These are phyloP conservation scores for Trichoderma erinaceum DNA, from an alignment of 495 filamentous ascomycete species.

Conservation along the genomic window DNA sequence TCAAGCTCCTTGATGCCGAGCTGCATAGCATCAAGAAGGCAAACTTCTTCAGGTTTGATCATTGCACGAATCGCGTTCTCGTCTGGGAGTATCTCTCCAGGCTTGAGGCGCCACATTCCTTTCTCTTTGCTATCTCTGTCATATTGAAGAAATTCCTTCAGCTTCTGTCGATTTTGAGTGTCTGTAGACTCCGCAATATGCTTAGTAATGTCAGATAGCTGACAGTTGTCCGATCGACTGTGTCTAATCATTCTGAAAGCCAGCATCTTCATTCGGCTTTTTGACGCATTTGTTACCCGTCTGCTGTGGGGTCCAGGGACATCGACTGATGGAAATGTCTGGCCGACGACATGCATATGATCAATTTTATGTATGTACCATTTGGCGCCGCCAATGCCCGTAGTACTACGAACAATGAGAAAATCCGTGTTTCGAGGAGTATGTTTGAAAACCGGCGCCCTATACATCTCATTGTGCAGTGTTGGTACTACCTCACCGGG, in stretches of 20 bases:
- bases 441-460: constrained; percentile 89
- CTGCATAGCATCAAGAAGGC: constrained; percentile 93
- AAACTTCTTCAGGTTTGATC: constrained; percentile 94
- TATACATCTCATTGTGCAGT: constrained; percentile 90
- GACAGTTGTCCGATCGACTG: constrained; percentile 57
- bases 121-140: constrained; percentile 68
- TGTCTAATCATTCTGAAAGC: constrained; percentile 71
- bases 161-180: constrained; percentile 89
- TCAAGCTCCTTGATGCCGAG: constrained; percentile 79
- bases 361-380: constrained; percentile 86
- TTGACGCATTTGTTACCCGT: constrained; percentile 88
- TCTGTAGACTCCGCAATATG: constrained; percentile 88
- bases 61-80: constrained; percentile 69
- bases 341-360: constrained; percentile 81
- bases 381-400: constrained; percentile 60
- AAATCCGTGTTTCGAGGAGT: constrained; percentile 74
- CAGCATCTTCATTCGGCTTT: constrained; percentile 93
- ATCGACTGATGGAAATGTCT: constrained; percentile 84
- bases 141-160: constrained; percentile 92
- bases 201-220: constrained; percentile 70
- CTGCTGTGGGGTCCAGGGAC: constrained; percentile 89
- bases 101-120: constrained; percentile 62
- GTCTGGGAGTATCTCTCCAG: constrained; percentile 66
- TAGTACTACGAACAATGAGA: constrained; percentile 73
- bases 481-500: constrained; percentile 83